Evolutionary conservation across 805 yeast genomes (phyloP), one percentile per base, ranked within the genome.

Genomic region (Ogataea glucozyma): DNA sequence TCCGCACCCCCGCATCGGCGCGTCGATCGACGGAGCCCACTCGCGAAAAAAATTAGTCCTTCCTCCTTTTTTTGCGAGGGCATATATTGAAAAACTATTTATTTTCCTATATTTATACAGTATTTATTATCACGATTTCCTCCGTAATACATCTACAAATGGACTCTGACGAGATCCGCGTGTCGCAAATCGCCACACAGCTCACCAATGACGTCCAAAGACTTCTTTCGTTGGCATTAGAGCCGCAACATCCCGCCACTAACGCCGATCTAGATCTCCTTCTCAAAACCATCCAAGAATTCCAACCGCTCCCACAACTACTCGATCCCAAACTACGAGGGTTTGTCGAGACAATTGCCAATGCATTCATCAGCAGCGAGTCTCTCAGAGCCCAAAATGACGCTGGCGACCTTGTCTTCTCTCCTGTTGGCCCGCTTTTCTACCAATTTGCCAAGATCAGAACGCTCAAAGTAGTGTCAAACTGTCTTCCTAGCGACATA

Each of bases 391-490:
- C 14, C 3, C 16, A 9, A 14, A 22, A 16, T 4, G 19, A 42
- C 19, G 13, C 20, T 16, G 40, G 40, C 12, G 26, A 54, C 6
- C n/a, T n/a, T n/a, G n/a, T n/a, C n/a, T n/a, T n/a, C n/a, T n/a
- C n/a, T n/a, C n/a, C n/a, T n/a, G n/a, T n/a, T n/a, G 54, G 66
- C 4, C 54, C 64, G 24, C 57, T 79, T 0, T 69, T 83, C 37
- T 89, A 88, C 60, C 68, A 67, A 6, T 62, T 88, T 14, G 65
- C 81, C 19, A 87, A 85, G 54, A 73, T 87, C 6, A 66, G 91
- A 30, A 85, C 87, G 0, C 66, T 78, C 49, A 86, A 85, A 60
- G 67, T 73, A 11, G 67, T 85, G 3, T 64, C 78, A n/a, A 72
- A 72, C 44, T 77, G 76, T 61, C 71, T 88, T 38, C 70, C 81